Conservation (phyloP, 345 rosid species). For the Eucalyptus virginea region DNA sequence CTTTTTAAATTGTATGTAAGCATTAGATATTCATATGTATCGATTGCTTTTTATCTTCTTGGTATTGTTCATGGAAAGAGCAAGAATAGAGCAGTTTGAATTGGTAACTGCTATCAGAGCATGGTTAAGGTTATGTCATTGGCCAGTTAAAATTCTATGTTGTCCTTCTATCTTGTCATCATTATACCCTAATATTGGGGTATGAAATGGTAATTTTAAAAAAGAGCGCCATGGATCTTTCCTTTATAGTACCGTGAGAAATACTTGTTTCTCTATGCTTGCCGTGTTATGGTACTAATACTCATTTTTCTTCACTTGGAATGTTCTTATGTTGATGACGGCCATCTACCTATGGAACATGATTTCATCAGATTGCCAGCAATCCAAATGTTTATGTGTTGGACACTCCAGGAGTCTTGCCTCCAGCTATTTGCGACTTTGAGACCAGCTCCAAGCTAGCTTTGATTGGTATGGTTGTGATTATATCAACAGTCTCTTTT, state of each 20-base stretch:
- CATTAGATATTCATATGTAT: background rate
- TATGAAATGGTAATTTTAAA: background rate
- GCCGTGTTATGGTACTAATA: background rate
- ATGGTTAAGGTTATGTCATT: background rate
- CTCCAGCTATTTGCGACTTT: constrained; percentile 32
- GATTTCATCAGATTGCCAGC: constrained; percentile 47
- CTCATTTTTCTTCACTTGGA: background rate
- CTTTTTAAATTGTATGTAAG: background rate
- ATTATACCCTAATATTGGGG: background rate
- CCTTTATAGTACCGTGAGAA: background rate
- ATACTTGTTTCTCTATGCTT: background rate
- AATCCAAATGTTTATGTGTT: constrained; percentile 69
- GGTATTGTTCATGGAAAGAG: background rate
- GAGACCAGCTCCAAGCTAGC: constrained; percentile 68
- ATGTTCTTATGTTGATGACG: background rate
- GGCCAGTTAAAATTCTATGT: background rate
- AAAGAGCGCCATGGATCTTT: background rate
- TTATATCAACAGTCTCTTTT: background rate
- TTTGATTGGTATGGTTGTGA: constrained; percentile 50
- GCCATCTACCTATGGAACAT: background rate
- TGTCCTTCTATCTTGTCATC: background rate
- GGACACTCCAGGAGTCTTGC: constrained; percentile 85
- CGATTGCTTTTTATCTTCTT: background rate
- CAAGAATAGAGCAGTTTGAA: background rate
- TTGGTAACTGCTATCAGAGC: background rate